A percentile compares a stretch with the other conserved stretches of the same genome.
Conservation (phyloP, 2,329 filamentous ascomycete species). For the Fusarium brachygibbosum region DNA sequence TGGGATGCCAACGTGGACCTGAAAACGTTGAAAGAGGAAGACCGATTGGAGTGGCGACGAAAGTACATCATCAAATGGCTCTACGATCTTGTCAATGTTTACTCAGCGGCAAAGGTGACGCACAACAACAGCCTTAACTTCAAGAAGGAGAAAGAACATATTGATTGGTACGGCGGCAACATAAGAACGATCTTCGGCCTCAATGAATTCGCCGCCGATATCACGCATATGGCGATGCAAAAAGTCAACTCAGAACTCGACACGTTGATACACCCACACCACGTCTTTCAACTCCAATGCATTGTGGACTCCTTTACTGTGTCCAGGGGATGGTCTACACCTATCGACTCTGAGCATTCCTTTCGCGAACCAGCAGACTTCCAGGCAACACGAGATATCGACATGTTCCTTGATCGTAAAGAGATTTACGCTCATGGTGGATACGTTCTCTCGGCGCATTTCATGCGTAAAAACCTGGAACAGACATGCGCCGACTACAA, state of each 20-base stretch:
- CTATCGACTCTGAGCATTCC: conserved; percentile 53
- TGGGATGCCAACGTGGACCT: conserved; percentile 61
- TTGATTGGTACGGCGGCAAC: background rate
- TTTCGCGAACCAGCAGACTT: conserved; percentile 55
- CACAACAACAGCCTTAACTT: too few species aligned
- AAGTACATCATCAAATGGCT: conserved; percentile 66
- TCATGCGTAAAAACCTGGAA: background rate
- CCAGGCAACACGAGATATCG: conserved; percentile 57
- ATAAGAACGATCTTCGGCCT: conserved; percentile 56
- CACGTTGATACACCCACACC: conserved; percentile 59
- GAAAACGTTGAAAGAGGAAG: conserved; percentile 52
- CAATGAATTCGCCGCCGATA: conserved; percentile 59
- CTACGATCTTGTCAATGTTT: conserved; percentile 64
- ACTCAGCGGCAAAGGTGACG: conserved; percentile 43
- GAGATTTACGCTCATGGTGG: conserved; percentile 41
- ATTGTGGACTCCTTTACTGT: conserved; percentile 63
- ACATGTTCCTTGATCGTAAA: conserved; percentile 59
- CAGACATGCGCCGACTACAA: background rate
- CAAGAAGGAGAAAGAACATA: too few species aligned
- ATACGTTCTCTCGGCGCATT: background rate
- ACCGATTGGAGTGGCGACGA: conserved; percentile 62
- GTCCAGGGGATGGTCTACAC: conserved; percentile 60
- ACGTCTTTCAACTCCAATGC: conserved; percentile 65
- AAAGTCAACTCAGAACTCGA: conserved; percentile 50
- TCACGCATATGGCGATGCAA: conserved; percentile 62